These are phyloP conservation scores for Eutrema salsugineum DNA, from an alignment of 441 rosid genomes.

Conservation along the genomic window DNA sequence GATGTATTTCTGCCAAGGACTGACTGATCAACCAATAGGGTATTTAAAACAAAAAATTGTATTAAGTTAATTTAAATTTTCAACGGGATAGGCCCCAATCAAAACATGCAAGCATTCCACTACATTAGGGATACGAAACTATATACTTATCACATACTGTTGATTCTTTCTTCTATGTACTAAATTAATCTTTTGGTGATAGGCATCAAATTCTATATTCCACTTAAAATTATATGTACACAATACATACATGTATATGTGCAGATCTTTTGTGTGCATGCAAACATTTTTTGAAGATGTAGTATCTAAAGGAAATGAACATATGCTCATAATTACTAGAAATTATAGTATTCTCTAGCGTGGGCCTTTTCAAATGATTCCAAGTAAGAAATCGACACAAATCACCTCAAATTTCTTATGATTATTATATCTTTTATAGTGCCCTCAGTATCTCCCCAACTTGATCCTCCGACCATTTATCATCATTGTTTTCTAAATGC, in stretches of 20 bases:
- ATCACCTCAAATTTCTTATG: conserved; percentile 33
- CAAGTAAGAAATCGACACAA: conserved; percentile 48
- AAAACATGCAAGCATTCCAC: background rate
- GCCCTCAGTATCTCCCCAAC: conserved; percentile 33
- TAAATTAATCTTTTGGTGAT: background rate
- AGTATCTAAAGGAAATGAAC: conserved; percentile 18
- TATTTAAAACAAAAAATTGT: too few species aligned
- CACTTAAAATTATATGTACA: background rate
- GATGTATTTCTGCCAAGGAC: too few species aligned
- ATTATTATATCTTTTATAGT: conserved; percentile 25
- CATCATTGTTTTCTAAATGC: conserved; percentile 22
- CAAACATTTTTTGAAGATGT: conserved; percentile 7
- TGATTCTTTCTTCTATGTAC: background rate
- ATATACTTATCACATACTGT: background rate
- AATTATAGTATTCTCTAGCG: conserved; percentile 62
- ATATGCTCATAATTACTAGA: conserved; percentile 30
- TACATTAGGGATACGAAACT: background rate
- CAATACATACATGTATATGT: background rate
- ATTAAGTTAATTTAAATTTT: background rate
- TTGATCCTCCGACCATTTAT: conserved; percentile 32
- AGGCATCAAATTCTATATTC: background rate
- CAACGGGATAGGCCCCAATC: background rate
- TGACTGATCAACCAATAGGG: too few species aligned
- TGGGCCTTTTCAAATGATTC: conserved; percentile 58
- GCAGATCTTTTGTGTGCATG: background rate